Percentiles rank a stretch among this genome's conserved stretches.
Evolutionary conservation across 306 rosid species (phyloP).

Genomic region (Cucumis hystrix): DNA sequence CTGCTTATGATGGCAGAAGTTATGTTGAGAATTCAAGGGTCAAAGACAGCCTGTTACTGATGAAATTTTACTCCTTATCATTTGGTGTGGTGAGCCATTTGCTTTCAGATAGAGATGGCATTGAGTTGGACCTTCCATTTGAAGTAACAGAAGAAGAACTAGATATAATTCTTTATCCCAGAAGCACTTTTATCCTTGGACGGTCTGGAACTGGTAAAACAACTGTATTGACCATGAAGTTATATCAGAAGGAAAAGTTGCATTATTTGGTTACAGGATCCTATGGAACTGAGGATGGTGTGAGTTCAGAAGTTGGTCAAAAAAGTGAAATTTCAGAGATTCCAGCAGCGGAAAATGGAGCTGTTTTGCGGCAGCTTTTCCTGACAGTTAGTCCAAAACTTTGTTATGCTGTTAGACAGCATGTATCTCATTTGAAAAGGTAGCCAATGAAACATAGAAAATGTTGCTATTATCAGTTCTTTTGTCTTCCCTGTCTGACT

Average conservation of each 20-base stretch:
- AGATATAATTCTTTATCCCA: slow-evolving; percentile 39
- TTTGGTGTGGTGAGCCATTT: slow-evolving; percentile 38
- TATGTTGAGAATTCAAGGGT: slow-evolving; percentile 72
- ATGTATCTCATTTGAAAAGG: slow-evolving; percentile 60
- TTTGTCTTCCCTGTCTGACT: not conserved
- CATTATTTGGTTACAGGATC: slow-evolving; percentile 25
- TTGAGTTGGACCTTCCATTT: slow-evolving; percentile 61
- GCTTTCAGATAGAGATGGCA: slow-evolving; percentile 33
- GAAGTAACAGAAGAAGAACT: slow-evolving; percentile 59
- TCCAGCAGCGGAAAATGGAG: slow-evolving; percentile 10
- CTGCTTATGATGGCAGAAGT: slow-evolving; percentile 31
- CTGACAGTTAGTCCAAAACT: slow-evolving; percentile 76
- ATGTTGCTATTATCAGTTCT: not conserved
- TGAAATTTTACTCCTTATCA: slow-evolving; percentile 68
- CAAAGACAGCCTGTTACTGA: slow-evolving; percentile 58
- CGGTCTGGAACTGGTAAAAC: slow-evolving; percentile 94
- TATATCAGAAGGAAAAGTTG: slow-evolving; percentile 40
- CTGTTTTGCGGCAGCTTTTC: slow-evolving; percentile 44
- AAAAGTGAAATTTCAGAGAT: slow-evolving; percentile 1
- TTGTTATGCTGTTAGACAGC: slow-evolving; percentile 54
- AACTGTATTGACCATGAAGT: slow-evolving; percentile 65
- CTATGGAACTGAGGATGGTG: not conserved
- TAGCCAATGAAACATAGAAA: not conserved
- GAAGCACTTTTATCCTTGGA: slow-evolving; percentile 57
- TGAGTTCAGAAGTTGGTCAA: slow-evolving; percentile 10